Percentiles rank a stretch among this genome's conserved stretches.
These are phyloP conservation scores for Podospora didyma DNA, from an alignment of 495 filamentous ascomycete species.

Conservation along the genomic window DNA sequence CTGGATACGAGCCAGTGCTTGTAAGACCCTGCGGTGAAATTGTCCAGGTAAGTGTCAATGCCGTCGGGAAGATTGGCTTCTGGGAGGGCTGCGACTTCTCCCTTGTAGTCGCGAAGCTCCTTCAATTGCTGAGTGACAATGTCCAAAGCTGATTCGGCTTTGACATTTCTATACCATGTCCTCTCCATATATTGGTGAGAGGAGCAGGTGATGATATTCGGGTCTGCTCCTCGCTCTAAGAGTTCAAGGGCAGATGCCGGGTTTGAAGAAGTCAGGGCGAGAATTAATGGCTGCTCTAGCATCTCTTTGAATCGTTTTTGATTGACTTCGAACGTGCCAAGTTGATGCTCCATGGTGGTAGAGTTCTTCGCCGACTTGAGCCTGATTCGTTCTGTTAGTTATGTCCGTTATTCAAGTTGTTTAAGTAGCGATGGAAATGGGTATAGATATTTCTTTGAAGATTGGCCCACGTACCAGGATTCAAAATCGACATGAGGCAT, in stretches of 20 bases:
- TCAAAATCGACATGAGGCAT: constrained; percentile 39
- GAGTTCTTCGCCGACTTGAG: constrained; percentile 36
- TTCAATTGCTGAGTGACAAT: constrained; percentile 47
- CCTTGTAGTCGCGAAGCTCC: constrained; percentile 40
- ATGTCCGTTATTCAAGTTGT: not conserved
- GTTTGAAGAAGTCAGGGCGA: constrained; percentile 48
- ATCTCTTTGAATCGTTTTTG: constrained; percentile 31
- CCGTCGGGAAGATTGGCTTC: constrained; percentile 16
- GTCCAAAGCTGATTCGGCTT: constrained; percentile 53
- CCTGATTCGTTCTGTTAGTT: constrained; percentile 11
- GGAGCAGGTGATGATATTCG: constrained; percentile 42
- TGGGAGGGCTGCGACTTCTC: constrained; percentile 7
- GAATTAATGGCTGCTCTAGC: constrained; percentile 55
- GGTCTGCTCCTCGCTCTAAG: constrained; percentile 55
- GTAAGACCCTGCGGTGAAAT: constrained; percentile 48
- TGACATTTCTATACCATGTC: constrained; percentile 7
- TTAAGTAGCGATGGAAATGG: not conserved
- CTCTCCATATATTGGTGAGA: constrained; percentile 31
- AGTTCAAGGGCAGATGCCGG: constrained; percentile 53
- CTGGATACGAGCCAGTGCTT: constrained; percentile 44
- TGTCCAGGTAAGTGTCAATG: constrained; percentile 39
- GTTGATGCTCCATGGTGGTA: constrained; percentile 8
- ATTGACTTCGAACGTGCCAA: constrained; percentile 39
- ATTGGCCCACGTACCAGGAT: constrained; percentile 22
- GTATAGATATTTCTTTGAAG: not conserved